Evolutionary conservation across 2,329 filamentous ascomycete species (phyloP), one percentile per base, ranked within the genome.

Genomic region (Exserohilum rostratum): DNA sequence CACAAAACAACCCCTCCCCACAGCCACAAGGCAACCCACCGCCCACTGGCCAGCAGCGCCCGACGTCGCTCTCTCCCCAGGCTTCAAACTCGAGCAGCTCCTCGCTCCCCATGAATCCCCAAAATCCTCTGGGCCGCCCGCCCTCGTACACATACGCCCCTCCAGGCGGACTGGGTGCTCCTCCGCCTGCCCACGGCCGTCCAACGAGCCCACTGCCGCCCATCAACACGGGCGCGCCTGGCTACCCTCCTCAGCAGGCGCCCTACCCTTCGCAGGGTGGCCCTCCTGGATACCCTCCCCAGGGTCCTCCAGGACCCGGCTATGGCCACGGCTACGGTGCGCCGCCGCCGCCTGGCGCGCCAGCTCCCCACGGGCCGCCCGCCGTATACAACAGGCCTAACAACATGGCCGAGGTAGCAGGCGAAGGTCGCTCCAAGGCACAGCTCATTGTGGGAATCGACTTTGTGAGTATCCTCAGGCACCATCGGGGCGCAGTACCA

Each of bases 381-480:
- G 64, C 67, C 29, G 55, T 59, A 44, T 72, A 77, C 67, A 65
- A 64, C 49, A 61, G 70, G 38, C 70, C 72, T 15, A 60, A 54
- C 37, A 57, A 63, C 63, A 75, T 73, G 61, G 73, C 77, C 46
- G 93, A 98, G 77, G 90, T 96, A 31, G 91, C 96, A 68, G 93
- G 90, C 55, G 90, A 88, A 67, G 91, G 89, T 70, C 87, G 91
- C 74, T 96, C 89, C 80, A 97, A 97, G 82, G 90, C 95, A 48
- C 95, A 98, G 81, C 83, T 99, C 70, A 99, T 99, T 76, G 95
- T 99, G 50, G 95, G 95, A 65, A 98, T 99, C 74, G 95, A 99
- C 79, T 99, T 99, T 83, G 95, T 96, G 81, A 66, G 70, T 66
- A 18, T 27, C 43, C 33, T 18, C n/a, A 30, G 31, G 31, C 40